phyloP scores from a whole-genome alignment of 768 basidiomycete genomes.

The Serendipita indica region DNA sequence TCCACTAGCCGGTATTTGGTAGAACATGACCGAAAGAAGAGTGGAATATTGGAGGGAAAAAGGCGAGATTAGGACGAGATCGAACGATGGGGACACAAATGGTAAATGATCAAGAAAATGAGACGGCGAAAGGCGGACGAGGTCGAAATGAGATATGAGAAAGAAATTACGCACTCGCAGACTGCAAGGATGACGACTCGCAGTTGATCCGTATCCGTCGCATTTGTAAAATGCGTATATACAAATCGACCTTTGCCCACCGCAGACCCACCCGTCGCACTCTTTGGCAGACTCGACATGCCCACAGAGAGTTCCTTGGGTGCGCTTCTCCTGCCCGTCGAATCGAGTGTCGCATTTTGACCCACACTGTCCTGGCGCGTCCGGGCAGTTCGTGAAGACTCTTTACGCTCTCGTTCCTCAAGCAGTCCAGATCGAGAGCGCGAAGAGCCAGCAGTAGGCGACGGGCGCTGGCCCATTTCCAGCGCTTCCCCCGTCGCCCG shows the following conservation, averaged over 20 bases:
- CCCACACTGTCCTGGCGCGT: neutral
- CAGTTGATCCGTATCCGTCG: constrained; percentile 22
- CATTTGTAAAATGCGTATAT: constrained; percentile 19
- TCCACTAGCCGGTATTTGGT: neutral
- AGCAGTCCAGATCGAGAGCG: neutral
- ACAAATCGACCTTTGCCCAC: neutral
- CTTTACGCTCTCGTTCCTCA: neutral
- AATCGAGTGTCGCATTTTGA: neutral
- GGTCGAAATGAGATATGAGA: no score
- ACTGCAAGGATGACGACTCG: constrained; percentile 27
- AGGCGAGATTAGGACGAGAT: no score
- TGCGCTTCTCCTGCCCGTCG: neutral
- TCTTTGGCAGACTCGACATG: constrained; percentile 2
- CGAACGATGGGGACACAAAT: no score
- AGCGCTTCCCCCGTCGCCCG: neutral
- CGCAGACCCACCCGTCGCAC: neutral
- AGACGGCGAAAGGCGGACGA: no score
- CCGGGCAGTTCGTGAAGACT: neutral
- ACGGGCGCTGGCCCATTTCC: neutral
- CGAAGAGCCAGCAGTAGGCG: neutral
- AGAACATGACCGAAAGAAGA: neutral
- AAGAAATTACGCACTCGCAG: constrained; percentile 18
- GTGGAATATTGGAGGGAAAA: no score
- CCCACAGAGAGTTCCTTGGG: neutral
- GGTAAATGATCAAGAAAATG: no score